Evolutionary conservation across 495 filamentous ascomycete species (phyloP), one percentile per base, ranked within the genome.

Genomic region (Pyrenula aspistea): DNA sequence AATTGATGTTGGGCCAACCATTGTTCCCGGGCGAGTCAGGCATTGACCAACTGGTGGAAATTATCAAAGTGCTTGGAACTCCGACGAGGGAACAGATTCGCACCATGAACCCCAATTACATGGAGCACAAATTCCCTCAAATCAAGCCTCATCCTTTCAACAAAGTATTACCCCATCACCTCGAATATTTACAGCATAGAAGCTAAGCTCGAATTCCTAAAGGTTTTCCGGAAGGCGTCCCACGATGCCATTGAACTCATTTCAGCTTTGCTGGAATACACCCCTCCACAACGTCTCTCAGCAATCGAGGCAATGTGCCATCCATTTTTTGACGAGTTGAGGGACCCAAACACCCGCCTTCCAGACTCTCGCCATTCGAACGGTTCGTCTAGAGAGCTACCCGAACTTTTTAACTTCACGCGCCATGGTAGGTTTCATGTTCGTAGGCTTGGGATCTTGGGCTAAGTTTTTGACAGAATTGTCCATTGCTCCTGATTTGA

Each of bases 31-130:
- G 93, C 64, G 93, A 98, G 69, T 97, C 93, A 19, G 93, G 93
- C 56, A 98, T 98, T 69, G 93, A 98, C 69, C 93, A 99, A 68
- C 80, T 97, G 31, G 93, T 99, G 22, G 93, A 99, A 71, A 97
- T 99, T 66, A 99, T 99, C 80, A 99, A 97, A 75, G 93, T 99
- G 55, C 78, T 99, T 56, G 93, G 93, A 22, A 99, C 93, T 15
- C 93, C 94, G 12, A 96, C 93, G n/a, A 79, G 93, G 21, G 93
- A 99, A 63, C 93, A 99, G 64, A 99, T 99, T 65, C 89, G 93
- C 55, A 99, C 93, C 52, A 99, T 99, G 94, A 99, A 99, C 68
- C 94, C 93, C 54, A 99, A 99, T 71, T 97, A 99, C 71, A 99
- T 99, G 93, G 93, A 97, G 72, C 93, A 99, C 73, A 97, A 97